phyloP scores from a whole-genome alignment of 2,329 filamentous ascomycete species.

The Cordyceps pruinosa region DNA sequence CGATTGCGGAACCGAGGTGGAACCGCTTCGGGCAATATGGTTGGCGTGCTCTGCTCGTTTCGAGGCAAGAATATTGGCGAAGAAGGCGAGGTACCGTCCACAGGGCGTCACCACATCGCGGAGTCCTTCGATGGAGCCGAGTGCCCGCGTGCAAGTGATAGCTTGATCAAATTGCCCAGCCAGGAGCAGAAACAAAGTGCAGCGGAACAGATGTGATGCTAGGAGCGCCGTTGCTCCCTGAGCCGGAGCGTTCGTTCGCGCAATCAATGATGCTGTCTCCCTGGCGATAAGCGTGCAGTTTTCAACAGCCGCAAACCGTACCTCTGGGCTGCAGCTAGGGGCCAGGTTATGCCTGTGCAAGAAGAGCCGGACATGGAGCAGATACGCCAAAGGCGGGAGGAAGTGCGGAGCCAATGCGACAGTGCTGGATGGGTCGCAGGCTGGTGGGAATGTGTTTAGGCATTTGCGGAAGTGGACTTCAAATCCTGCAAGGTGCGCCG shows the following conservation, averaged over 20 bases:
- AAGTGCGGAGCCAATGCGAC: conserved; percentile 66
- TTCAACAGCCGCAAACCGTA: conserved; percentile 65
- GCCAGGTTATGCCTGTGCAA: conserved; percentile 85
- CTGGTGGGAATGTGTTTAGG: conserved; percentile 65
- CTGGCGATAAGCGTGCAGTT: conserved; percentile 67
- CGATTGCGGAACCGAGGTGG: conserved; percentile 26
- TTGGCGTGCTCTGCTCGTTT: conserved; percentile 42
- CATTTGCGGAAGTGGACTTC: conserved; percentile 75
- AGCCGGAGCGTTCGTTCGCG: conserved; percentile 53
- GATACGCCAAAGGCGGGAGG: conserved; percentile 66
- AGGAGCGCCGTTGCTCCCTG: conserved; percentile 67
- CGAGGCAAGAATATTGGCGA: conserved; percentile 58
- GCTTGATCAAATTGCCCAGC: conserved; percentile 67
- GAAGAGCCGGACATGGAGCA: conserved; percentile 77
- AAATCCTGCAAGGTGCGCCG: conserved; percentile 65
- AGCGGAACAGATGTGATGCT: conserved; percentile 82
- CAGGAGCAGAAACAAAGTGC: conserved; percentile 71
- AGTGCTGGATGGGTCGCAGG: conserved; percentile 61
- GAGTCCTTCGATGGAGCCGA: conserved; percentile 61
- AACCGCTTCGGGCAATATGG: conserved; percentile 27
- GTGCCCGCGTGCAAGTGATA: conserved; percentile 63
- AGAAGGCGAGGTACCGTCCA: conserved; percentile 76
- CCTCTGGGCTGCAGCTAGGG: conserved; percentile 58
- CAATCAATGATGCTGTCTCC: conserved; percentile 72
- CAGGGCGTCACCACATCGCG: conserved; percentile 70